Percentiles rank a stretch among this genome's conserved stretches.
These are phyloP conservation scores for Pulveroboletus sp. DNA, from an alignment of 768 basidiomycete genomes.

Conservation along the genomic window DNA sequence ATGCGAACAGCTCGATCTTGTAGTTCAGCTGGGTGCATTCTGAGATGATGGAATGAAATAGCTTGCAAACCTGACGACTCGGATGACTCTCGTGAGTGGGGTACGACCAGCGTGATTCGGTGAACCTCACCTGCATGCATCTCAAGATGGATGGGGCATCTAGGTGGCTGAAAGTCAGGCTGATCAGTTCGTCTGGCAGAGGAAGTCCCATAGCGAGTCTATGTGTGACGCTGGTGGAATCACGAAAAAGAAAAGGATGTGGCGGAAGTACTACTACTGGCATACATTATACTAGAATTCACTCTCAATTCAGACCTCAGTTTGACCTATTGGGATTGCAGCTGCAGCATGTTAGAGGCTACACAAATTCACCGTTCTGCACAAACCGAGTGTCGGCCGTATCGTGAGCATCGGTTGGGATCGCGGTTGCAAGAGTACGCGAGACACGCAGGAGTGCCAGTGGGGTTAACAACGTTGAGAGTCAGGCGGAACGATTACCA, in stretches of 20 bases:
- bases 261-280: neutral
- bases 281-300: no score
- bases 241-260: neutral
- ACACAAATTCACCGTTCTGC: no score
- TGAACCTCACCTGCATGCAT: constrained; percentile 25
- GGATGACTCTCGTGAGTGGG: neutral
- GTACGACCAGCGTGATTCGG: neutral
- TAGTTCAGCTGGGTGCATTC: constrained; percentile 27
- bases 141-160: constrained; percentile 28
- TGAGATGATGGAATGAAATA: constrained; percentile 27
- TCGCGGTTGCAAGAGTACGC: no score
- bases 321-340: no score
- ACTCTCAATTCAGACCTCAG: neutral
- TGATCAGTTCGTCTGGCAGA: constrained; percentile 32
- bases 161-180: constrained; percentile 23
- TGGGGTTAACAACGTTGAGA: no score
- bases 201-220: constrained; percentile 13
- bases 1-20: constrained; percentile 29
- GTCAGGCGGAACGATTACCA: no score
- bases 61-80: constrained; percentile 26
- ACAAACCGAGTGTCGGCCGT: no score
- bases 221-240: no score
- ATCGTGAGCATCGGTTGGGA: no score
- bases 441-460: no score
- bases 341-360: no score